Conservation (phyloP, 805 yeast species). For the Kodamaea lidongshanica region DNA sequence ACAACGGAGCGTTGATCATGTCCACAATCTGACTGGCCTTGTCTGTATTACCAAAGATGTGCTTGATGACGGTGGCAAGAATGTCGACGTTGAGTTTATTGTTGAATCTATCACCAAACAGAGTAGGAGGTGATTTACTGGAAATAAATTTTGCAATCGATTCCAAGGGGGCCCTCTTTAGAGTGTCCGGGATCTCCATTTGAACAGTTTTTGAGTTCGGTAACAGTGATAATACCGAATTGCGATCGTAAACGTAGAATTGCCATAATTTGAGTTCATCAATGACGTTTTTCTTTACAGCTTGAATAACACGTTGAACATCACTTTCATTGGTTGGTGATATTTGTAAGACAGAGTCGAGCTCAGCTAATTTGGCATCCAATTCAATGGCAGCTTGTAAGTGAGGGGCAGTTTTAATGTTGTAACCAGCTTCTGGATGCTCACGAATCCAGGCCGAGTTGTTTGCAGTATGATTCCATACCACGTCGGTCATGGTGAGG, state of each 20-base stretch:
- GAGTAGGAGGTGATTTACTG: no score
- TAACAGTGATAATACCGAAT: constrained; percentile 32
- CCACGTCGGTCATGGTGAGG: constrained; percentile 83
- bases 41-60: no score
- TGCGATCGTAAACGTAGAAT: constrained; percentile 67
- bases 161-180: no score
- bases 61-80: no score
- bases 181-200: no score
- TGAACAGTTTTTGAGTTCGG: constrained; percentile 32
- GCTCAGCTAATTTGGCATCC: constrained; percentile 61
- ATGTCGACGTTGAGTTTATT: no score
- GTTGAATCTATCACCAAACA: no score
- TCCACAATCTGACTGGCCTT: constrained; percentile 56
- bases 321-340: constrained; percentile 53
- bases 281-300: constrained; percentile 62
- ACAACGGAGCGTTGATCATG: constrained; percentile 69
- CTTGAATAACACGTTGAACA: constrained; percentile 38
- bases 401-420: constrained; percentile 83
- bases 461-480: constrained; percentile 90
- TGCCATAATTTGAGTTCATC: constrained; percentile 76
- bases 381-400: constrained; percentile 76
- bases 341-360: no score
- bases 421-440: constrained; percentile 90
- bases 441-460: constrained; percentile 80
- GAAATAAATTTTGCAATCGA: no score